Base-by-base conservation (phyloP, 2,329 filamentous ascomycete genomes). In the Catunica adiposa region DNA sequence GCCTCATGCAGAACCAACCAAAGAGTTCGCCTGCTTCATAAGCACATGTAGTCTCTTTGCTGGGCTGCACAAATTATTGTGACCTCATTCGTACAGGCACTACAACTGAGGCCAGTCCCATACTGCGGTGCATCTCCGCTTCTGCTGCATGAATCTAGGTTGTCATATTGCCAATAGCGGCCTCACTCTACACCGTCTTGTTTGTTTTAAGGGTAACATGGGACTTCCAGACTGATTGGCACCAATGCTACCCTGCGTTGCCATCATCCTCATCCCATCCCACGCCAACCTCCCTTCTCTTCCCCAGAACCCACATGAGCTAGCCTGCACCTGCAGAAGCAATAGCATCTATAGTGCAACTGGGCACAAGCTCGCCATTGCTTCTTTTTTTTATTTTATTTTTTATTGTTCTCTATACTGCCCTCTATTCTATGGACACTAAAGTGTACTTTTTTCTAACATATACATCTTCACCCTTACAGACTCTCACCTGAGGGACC, bases 401-500 rank as follows among this genome's bases (percentile, higher is more conserved):
- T 34, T 5, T 34, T 34, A 34, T 34, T 34, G 29, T 34, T 34
- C 11, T 5, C 11, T 34, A 34, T 34, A 5, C 29, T 34, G 5
- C 5, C 5, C 5, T 34, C 11, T 34, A 34, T 5, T 5, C 11
- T 34, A 5, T 34, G 29, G 29, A 5, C 29, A 5, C 29, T n/a
- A n/a, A n/a, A n/a, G n/a, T 25, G 42, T 22, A 38, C 31, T 53
- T 17, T 44, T 37, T 23, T 55, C 44, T 48, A 48, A 48, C 44
- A 17, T 17, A 11, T 29, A 2, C 17, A 26, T 51, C 37, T 20
- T 26, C 8, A 11, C 22, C 47, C 8, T 44, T 44, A 46, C 29
- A 58, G 46, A 58, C 31, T 51, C 52, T 38, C 52, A 4, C 37
- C 53, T 17, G n/a, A 34, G 15, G 52, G 56, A 37, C 54, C 48